Percentiles rank a stretch among this genome's conserved stretches.
Conservation (phyloP, 2,329 filamentous ascomycete species). For the Diaporthe eres region DNA sequence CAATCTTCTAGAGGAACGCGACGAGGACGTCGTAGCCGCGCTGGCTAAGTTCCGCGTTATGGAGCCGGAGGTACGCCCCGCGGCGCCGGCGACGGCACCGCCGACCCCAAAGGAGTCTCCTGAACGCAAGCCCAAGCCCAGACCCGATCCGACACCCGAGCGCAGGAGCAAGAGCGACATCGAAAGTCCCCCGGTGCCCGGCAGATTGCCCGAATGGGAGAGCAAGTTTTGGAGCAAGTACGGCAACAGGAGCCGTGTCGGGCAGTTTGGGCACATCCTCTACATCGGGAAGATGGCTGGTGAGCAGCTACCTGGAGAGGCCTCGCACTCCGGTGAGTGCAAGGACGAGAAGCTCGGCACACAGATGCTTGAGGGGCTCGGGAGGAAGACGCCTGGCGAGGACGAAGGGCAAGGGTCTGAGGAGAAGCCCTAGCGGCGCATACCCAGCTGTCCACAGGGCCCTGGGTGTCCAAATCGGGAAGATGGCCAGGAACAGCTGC, state of each 20-base stretch:
- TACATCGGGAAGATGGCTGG: background rate
- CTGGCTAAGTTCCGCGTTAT: conserved; percentile 1
- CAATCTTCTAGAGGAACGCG: background rate
- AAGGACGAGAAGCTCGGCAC: background rate
- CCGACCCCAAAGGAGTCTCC: background rate
- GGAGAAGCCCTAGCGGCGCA: too few species aligned
- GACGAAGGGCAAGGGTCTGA: too few species aligned
- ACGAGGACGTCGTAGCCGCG: background rate
- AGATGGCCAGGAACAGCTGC: too few species aligned
- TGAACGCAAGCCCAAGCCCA: background rate
- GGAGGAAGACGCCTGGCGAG: background rate
- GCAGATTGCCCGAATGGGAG: conserved; percentile 43
- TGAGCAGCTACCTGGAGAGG: background rate
- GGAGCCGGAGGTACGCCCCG: background rate
- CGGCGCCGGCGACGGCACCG: background rate
- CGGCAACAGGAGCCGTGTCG: conserved; percentile 46
- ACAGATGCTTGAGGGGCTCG: background rate
- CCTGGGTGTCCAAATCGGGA: too few species aligned
- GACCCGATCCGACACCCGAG: too few species aligned
- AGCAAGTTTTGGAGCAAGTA: conserved; percentile 42
- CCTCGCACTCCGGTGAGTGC: too few species aligned
- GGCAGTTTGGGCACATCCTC: background rate
- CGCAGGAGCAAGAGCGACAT: too few species aligned
- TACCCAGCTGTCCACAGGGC: too few species aligned
- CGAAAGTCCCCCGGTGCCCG: too few species aligned